Evolutionary conservation across 2,329 filamentous ascomycete species (phyloP), one percentile per base, ranked within the genome.

Genomic region (Raffaelea albimanens): DNA sequence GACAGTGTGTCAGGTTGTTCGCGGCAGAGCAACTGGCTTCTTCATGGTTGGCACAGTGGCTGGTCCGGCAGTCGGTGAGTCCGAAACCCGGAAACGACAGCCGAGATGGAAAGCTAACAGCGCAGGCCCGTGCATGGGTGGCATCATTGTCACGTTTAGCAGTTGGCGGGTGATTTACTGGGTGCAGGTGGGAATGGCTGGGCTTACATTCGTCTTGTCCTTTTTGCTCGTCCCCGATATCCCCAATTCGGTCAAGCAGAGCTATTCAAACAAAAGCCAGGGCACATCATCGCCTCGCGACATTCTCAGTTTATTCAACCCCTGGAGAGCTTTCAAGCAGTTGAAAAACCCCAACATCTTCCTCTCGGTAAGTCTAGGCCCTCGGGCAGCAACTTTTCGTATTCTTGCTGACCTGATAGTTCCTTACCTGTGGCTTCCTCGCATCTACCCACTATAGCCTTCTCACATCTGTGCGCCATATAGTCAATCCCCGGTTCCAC

Each of bases 131-230:
- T 85, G 87, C 56, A 68, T 89, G 10, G 79, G 85, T 47, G 86
- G 85, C 21, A 80, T 88, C 40, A 86, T 91, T 44, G 83, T 89
- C 16, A 89, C 84, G 0, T 88, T 80, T 62, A 71, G 73, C 7
- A 76, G 72, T 2, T 91, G 86, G 86, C 73, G 83, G 18, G 76
- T 77, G 7, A 58, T 66, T 11, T 59, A 59, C 34, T 64, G 62
- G 59, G 40, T 63, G 3, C 63, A 65, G 45, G 53, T 53, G 10
- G 56, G 50, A 16, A 63, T 65, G 61, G 48, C 55, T 10, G 57
- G 57, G 16, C 11, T 59, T 1, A 56, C 56, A 1, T 52, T 66
- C 8, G 23, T 58, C 9, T 47, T 62, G 3, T 56, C 62, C 1
- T 22, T 62, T 3, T 44, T 59, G 18, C 55, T 62, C 33, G 51